Conservation (phyloP, 768 basidiomycete genomes). For the Rhizopogon salebrosus region DNA sequence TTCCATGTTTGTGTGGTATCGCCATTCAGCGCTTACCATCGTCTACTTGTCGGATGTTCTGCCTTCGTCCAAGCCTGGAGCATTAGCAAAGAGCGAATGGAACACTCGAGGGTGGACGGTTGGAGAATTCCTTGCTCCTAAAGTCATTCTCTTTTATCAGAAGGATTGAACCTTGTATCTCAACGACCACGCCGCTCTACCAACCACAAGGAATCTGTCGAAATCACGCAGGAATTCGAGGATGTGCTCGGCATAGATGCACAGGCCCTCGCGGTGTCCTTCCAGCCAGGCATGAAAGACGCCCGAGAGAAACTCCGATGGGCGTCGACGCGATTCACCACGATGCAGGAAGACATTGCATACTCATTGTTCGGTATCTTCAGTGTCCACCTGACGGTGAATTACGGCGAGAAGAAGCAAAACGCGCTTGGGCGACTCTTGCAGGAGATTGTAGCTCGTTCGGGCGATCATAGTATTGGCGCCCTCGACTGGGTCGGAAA, state of each 20-base stretch:
- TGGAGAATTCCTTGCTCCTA: background rate
- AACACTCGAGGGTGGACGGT: constrained; percentile 1
- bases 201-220: background rate
- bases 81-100: background rate
- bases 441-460: background rate
- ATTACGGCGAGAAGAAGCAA: background rate
- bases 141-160: background rate
- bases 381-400: background rate
- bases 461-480: background rate
- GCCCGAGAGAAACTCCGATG: too few species aligned
- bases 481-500: background rate
- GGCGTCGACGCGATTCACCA: background rate
- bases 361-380: too few species aligned
- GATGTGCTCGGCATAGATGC: background rate
- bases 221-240: background rate
- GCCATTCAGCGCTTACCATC: too few species aligned
- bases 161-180: background rate
- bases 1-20: constrained; percentile 3
- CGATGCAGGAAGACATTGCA: constrained; percentile 1
- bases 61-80: background rate
- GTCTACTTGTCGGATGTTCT: constrained; percentile 1
- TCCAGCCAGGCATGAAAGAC: background rate
- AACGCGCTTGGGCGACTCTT: too few species aligned
- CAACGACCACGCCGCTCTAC: background rate
- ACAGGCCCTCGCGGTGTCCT: background rate